Conservation (phyloP, 1,284 basidiomycete species). For the Coniferiporia weirii region DNA sequence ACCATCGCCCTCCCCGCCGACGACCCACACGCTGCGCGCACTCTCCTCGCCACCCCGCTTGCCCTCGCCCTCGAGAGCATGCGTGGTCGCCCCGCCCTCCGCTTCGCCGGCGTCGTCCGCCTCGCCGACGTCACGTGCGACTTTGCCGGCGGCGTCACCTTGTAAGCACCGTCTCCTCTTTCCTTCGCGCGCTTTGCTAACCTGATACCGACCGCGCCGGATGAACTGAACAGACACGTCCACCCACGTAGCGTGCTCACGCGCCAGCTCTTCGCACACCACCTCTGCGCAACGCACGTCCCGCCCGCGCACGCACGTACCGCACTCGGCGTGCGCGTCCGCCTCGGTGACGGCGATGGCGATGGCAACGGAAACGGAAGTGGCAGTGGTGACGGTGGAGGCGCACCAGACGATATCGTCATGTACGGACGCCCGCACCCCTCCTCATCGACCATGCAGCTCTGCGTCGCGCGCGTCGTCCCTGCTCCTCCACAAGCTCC, state of each 20-base stretch:
- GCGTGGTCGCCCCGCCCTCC: slow-evolving; percentile 65
- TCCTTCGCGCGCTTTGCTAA: background rate
- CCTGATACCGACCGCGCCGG: too few species aligned
- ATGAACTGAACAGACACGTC: slow-evolving; percentile 46
- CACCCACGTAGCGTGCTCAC: slow-evolving; percentile 61
- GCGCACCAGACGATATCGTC: slow-evolving; percentile 41
- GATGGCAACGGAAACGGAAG: slow-evolving; percentile 32
- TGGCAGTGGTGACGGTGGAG: slow-evolving; percentile 32
- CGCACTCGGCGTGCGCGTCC: slow-evolving; percentile 54
- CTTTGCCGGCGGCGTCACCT: slow-evolving; percentile 49
- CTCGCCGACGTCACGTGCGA: slow-evolving; percentile 57
- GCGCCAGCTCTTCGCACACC: slow-evolving; percentile 63
- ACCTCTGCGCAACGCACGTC: slow-evolving; percentile 51
- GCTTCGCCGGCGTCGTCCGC: slow-evolving; percentile 49
- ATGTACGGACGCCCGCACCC: slow-evolving; percentile 51
- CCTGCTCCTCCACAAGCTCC: slow-evolving; percentile 33
- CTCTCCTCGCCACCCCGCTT: slow-evolving; percentile 59
- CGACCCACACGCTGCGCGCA: slow-evolving; percentile 32
- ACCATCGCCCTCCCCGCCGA: slow-evolving; percentile 35
- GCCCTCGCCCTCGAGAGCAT: slow-evolving; percentile 73
- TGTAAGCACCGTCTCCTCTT: slow-evolving; percentile 42
- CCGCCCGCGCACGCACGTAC: slow-evolving; percentile 34
- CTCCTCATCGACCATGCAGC: slow-evolving; percentile 31
- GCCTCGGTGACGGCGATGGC: slow-evolving; percentile 60
- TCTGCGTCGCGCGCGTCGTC: slow-evolving; percentile 56